Conservation (phyloP, 1,139 yeast species). For the Ogataea hybrid region DNA sequence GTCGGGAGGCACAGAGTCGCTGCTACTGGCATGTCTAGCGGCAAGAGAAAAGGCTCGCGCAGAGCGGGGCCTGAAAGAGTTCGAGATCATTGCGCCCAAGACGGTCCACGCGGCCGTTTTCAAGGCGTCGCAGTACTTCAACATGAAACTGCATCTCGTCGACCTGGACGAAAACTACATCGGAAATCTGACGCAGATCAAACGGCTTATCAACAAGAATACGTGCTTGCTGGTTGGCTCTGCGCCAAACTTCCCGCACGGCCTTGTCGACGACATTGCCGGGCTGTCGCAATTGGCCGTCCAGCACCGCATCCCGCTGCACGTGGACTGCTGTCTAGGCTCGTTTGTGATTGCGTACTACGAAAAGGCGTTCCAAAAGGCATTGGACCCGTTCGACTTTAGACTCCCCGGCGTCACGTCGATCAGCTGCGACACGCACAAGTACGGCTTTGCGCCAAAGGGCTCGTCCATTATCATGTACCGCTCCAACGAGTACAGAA, state of each 20-base stretch:
- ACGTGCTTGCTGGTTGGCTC: constrained; percentile 88
- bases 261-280: constrained; percentile 86
- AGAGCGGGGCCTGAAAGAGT: constrained; percentile 59
- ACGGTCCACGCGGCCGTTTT: constrained; percentile 96
- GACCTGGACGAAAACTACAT: constrained; percentile 66
- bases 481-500: constrained; percentile 61
- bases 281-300: constrained; percentile 66
- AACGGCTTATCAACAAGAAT: constrained; percentile 65
- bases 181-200: constrained; percentile 65
- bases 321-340: constrained; percentile 95
- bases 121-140: constrained; percentile 90
- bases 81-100: constrained; percentile 86
- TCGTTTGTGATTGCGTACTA: constrained; percentile 85
- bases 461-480: constrained; percentile 95
- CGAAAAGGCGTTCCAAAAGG: constrained; percentile 54
- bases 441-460: constrained; percentile 97
- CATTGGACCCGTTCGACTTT: constrained; percentile 75
- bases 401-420: constrained; percentile 94
- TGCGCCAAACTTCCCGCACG: constrained; percentile 97
- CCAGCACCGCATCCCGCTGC: constrained; percentile 69
- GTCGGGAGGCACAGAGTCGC: constrained; percentile 96
- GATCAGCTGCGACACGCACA: constrained; percentile 95
- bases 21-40: constrained; percentile 79
- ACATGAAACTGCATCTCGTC: constrained; percentile 80
- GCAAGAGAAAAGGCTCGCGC: constrained; percentile 69